These are phyloP conservation scores for Solanum virginianum DNA, from an alignment of 257 asterid genomes.

Conservation along the genomic window DNA sequence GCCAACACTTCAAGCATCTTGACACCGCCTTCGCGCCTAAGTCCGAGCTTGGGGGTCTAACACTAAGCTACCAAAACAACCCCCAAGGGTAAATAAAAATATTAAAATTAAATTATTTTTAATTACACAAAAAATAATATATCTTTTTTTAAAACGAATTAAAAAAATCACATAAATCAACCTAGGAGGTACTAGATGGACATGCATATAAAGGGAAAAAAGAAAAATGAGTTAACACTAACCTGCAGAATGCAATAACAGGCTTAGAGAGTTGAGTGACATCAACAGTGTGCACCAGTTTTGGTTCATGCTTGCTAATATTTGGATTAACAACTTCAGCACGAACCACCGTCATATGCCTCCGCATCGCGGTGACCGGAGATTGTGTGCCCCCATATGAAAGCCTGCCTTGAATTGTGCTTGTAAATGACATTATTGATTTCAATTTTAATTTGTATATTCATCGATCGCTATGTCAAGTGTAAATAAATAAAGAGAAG, in stretches of 20 bases:
- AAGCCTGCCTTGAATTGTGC: constrained; percentile 18
- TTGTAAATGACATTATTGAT: constrained; percentile 35
- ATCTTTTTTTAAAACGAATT: too few relatives aligned
- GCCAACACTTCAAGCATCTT: too few relatives aligned
- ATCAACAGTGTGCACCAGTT: constrained; percentile 74
- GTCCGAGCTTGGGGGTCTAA: too few relatives aligned
- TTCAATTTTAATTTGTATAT: background rate
- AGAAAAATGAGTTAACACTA: background rate
- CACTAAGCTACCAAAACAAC: too few relatives aligned
- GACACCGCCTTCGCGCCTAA: too few relatives aligned
- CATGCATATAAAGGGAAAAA: too few relatives aligned
- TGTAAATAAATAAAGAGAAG: background rate
- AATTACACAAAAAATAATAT: too few relatives aligned
- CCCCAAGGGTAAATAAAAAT: background rate
- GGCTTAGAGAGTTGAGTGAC: constrained; percentile 69
- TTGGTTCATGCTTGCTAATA: constrained; percentile 64
- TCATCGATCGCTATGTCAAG: background rate
- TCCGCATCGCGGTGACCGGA: background rate
- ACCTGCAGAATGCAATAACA: constrained; percentile 89
- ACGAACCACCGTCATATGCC: constrained; percentile 59
- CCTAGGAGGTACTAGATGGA: too few relatives aligned
- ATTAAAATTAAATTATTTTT: too few relatives aligned
- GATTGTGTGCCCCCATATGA: constrained; percentile 11
- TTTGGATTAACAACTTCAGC: constrained; percentile 70
- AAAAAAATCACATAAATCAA: too few relatives aligned